These are phyloP conservation scores for Decorospora gaudefroyi DNA, from an alignment of 2,329 filamentous ascomycete genomes.

Conservation along the genomic window DNA sequence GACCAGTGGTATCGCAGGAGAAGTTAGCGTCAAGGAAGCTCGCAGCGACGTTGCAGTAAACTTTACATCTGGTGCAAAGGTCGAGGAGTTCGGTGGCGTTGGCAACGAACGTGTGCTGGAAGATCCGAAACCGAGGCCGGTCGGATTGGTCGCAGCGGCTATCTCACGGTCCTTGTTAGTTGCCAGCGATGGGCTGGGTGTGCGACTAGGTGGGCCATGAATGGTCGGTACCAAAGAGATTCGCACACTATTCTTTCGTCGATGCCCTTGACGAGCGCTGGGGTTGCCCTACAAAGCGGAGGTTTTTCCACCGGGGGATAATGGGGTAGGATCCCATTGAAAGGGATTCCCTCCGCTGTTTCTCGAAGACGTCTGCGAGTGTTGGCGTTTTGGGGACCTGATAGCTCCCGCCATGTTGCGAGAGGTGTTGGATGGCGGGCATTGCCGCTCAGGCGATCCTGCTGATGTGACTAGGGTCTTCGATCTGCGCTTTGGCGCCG, in stretches of 20 bases:
- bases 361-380: slow-evolving; percentile 49
- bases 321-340: slow-evolving; percentile 50
- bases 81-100: slow-evolving; percentile 35
- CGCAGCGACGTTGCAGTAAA: slow-evolving; percentile 40
- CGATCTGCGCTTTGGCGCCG: slow-evolving; percentile 44
- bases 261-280: slow-evolving; percentile 51
- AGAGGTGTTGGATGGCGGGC: slow-evolving; percentile 38
- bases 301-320: slow-evolving; percentile 44
- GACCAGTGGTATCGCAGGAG: slow-evolving; percentile 47
- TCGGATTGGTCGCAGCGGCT: slow-evolving; percentile 8
- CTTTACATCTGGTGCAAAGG: slow-evolving; percentile 46
- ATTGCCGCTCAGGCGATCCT: slow-evolving; percentile 46
- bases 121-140: slow-evolving; percentile 18
- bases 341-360: slow-evolving; percentile 55
- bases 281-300: slow-evolving; percentile 54
- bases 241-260: slow-evolving; percentile 52
- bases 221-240: slow-evolving; percentile 52
- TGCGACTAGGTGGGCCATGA: slow-evolving; percentile 46
- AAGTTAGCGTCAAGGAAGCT: slow-evolving; percentile 49
- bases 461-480: slow-evolving; percentile 44
- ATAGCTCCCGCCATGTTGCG: slow-evolving; percentile 42
- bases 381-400: slow-evolving; percentile 44
- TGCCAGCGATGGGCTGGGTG: slow-evolving; percentile 43
- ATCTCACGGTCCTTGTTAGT: slow-evolving; percentile 46
- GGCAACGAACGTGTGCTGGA: slow-evolving; percentile 28